phyloP scores from a whole-genome alignment of 2,329 filamentous ascomycete species.

The Byssoonygena ceratinophila region DNA sequence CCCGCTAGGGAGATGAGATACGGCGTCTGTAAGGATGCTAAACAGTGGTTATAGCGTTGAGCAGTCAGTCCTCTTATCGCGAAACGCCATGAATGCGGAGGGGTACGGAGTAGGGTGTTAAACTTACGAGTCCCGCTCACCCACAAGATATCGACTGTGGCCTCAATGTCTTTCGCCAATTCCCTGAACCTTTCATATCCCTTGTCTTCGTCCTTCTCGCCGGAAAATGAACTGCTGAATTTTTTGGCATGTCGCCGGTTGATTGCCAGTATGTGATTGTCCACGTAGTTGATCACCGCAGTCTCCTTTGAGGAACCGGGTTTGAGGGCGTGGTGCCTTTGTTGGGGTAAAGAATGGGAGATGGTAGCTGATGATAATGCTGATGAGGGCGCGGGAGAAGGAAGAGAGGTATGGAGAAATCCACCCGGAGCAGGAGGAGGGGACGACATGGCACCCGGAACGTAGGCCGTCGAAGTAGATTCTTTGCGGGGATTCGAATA shows the following conservation, averaged over 20 bases:
- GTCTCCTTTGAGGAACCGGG: slow-evolving; percentile 50
- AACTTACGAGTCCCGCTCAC: slow-evolving; percentile 70
- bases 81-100: background rate
- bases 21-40: slow-evolving; percentile 69
- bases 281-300: slow-evolving; percentile 47
- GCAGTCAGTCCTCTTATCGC: background rate
- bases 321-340: slow-evolving; percentile 43
- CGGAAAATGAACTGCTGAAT: slow-evolving; percentile 21
- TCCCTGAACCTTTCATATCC: slow-evolving; percentile 57
- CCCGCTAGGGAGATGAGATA: slow-evolving; percentile 71
- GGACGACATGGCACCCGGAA: slow-evolving; percentile 20
- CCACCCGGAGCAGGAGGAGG: slow-evolving; percentile 25
- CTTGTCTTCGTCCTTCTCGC: slow-evolving; percentile 30
- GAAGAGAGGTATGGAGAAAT: slow-evolving; percentile 30
- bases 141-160: slow-evolving; percentile 72
- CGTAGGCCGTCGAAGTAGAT: background rate
- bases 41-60: background rate
- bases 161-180: slow-evolving; percentile 62
- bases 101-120: background rate
- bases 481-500: background rate
- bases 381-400: slow-evolving; percentile 43
- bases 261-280: slow-evolving; percentile 42
- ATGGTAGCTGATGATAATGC: slow-evolving; percentile 29
- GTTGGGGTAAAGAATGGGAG: slow-evolving; percentile 38
- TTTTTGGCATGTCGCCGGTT: slow-evolving; percentile 46